Percentiles rank a stretch among this genome's conserved stretches.
Evolutionary conservation across 1,284 basidiomycete genomes (phyloP).

Genomic region (Athelia sp.): DNA sequence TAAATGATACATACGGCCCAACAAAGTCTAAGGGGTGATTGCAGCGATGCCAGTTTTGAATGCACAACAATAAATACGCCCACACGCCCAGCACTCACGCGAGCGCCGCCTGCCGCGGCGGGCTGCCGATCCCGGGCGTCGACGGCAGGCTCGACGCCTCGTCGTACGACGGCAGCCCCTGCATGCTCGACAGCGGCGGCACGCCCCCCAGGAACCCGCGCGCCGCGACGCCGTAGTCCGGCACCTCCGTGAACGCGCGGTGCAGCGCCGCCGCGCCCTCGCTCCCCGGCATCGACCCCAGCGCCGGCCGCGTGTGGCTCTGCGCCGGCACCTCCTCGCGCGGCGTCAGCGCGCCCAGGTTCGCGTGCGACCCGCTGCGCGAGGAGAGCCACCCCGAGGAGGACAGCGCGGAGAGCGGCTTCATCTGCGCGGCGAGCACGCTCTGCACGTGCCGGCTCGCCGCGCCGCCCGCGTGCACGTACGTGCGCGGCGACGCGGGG

Average conservation of each 20-base stretch:
- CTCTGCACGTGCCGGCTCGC: slow-evolving; percentile 46
- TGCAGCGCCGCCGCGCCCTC: slow-evolving; percentile 41
- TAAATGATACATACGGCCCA: too few relatives aligned
- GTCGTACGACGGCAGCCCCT: slow-evolving; percentile 78
- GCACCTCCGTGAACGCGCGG: slow-evolving; percentile 70
- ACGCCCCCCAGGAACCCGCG: slow-evolving; percentile 85
- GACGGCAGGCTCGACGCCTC: slow-evolving; percentile 30
- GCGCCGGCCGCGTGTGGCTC: slow-evolving; percentile 6
- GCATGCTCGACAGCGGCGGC: slow-evolving; percentile 71
- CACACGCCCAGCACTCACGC: too few relatives aligned
- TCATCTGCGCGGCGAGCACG: slow-evolving; percentile 59
- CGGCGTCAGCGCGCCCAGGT: slow-evolving; percentile 15
- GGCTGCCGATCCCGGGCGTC: too few relatives aligned
- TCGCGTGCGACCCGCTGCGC: slow-evolving; percentile 31
- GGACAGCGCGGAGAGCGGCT: slow-evolving; percentile 44
- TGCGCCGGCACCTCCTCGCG: slow-evolving; percentile 7
- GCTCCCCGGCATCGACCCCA: slow-evolving; percentile 12
- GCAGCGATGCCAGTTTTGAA: too few relatives aligned
- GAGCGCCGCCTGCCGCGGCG: too few relatives aligned
- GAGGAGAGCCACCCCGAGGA: slow-evolving; percentile 30
- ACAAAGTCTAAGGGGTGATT: too few relatives aligned
- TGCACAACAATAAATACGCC: too few relatives aligned
- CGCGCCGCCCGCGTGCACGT: slow-evolving; percentile 43
- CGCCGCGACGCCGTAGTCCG: slow-evolving; percentile 77
- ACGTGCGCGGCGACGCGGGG: slow-evolving; percentile 33